Percentiles rank a stretch among this genome's conserved stretches.
Conservation (phyloP, 2,329 filamentous ascomycete genomes). For the Venturia oleaginea region DNA sequence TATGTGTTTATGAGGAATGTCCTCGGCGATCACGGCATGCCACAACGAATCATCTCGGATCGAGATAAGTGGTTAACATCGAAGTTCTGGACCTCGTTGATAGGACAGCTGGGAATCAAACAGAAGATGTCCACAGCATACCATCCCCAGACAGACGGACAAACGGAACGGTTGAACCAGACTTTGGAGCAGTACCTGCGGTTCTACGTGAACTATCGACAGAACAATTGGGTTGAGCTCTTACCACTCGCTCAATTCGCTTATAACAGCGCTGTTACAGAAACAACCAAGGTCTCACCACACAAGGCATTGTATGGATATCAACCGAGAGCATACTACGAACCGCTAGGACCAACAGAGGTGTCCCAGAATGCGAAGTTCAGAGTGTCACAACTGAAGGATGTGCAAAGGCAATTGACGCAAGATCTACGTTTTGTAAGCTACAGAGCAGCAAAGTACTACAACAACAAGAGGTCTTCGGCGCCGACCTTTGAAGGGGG, state of each 20-base stretch:
- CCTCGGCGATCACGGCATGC: slow-evolving; percentile 14
- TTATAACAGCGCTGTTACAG: slow-evolving; percentile 14
- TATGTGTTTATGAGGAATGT: slow-evolving; percentile 14
- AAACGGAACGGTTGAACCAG: slow-evolving; percentile 18
- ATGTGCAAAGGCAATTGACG: background rate
- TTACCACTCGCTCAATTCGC: slow-evolving; percentile 16
- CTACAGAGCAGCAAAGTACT: background rate
- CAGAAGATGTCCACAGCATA: slow-evolving; percentile 18
- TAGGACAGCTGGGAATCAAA: slow-evolving; percentile 12
- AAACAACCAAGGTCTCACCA: background rate
- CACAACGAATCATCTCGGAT: slow-evolving; percentile 15
- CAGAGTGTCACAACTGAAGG: background rate
- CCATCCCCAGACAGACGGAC: slow-evolving; percentile 19
- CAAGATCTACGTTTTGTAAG: background rate
- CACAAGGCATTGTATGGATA: slow-evolving; percentile 7
- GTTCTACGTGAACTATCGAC: slow-evolving; percentile 15
- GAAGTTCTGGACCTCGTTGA: slow-evolving; percentile 16
- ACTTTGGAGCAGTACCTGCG: slow-evolving; percentile 16
- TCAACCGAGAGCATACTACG: background rate
- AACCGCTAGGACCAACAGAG: background rate
- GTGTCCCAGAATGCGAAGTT: background rate
- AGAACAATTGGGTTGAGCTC: slow-evolving; percentile 16
- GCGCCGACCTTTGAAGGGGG: slow-evolving; percentile 12
- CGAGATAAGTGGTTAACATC: slow-evolving; percentile 16
- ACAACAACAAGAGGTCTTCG: slow-evolving; percentile 5